These are phyloP conservation scores for Delitschia confertaspora DNA, from an alignment of 495 filamentous ascomycete genomes.

Conservation along the genomic window DNA sequence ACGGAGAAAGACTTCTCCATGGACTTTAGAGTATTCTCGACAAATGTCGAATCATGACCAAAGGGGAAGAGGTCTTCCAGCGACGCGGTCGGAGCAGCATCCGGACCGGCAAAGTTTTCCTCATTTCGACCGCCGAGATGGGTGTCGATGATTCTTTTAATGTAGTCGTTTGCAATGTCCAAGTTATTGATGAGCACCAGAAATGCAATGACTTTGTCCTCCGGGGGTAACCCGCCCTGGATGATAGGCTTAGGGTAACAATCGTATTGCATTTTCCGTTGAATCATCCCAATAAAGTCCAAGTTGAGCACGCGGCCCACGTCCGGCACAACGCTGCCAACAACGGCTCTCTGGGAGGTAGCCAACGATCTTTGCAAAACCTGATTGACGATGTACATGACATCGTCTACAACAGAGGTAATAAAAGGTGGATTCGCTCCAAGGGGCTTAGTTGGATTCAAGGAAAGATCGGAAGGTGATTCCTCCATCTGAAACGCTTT, in stretches of 20 bases:
- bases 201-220: conserved; percentile 75
- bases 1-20: conserved; percentile 61
- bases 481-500: conserved; percentile 99
- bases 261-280: conserved; percentile 94
- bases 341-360: conserved; percentile 68
- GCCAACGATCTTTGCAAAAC: conserved; percentile 76
- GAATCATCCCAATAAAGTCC: conserved; percentile 94
- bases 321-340: conserved; percentile 67
- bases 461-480: conserved; percentile 65
- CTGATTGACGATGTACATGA: conserved; percentile 97
- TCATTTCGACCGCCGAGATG: conserved; percentile 42
- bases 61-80: conserved; percentile 69
- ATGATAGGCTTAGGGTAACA: conserved; percentile 69
- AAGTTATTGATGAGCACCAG: conserved; percentile 92
- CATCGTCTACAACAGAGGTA: conserved; percentile 91
- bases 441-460: conserved; percentile 60
- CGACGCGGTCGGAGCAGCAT: conserved; percentile 17
- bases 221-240: conserved; percentile 69
- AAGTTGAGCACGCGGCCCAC: conserved; percentile 78
- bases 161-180: conserved; percentile 81
- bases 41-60: conserved; percentile 58
- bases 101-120: neutral
- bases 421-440: conserved; percentile 75
- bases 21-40: conserved; percentile 55
- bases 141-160: conserved; percentile 69